Conservation (phyloP, 257 asterid genomes). For the Buddleja alternifolia region DNA sequence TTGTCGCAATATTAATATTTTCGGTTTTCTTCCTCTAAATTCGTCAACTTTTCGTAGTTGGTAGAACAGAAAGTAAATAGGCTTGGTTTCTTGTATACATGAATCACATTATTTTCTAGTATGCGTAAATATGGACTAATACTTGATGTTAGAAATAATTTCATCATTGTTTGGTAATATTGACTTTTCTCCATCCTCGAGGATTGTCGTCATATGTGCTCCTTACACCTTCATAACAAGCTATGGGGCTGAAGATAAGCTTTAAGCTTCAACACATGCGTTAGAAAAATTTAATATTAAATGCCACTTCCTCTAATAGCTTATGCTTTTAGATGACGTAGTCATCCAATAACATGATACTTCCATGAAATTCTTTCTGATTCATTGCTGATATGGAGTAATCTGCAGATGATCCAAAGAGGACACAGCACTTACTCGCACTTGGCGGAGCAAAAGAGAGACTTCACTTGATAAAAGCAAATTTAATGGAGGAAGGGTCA, state of each 20-base stretch:
- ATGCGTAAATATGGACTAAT: not conserved
- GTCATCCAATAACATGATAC: no score
- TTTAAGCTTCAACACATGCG: not conserved
- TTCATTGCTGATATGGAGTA: not conserved
- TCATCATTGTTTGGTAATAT: not conserved
- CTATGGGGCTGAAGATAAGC: not conserved
- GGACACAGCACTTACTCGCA: constrained; percentile 40
- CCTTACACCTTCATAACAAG: not conserved
- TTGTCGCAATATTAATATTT: no score
- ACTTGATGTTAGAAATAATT: not conserved
- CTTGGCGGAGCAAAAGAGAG: constrained; percentile 57
- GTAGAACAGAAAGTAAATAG: no score
- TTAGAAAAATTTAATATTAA: no score
- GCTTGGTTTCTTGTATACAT: no score
- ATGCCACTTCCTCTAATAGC: no score
- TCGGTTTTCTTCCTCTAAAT: no score
- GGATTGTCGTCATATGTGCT: not conserved
- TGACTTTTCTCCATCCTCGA: not conserved
- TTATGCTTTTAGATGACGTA: no score
- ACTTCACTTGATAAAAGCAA: constrained; percentile 46
- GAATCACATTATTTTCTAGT: not conserved
- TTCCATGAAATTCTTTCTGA: not conserved
- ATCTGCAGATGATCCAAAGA: constrained; percentile 38
- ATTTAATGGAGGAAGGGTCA: constrained; percentile 45
- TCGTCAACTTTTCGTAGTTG: no score